These are phyloP conservation scores for Hyaloscypha finlandica DNA, from an alignment of 495 filamentous ascomycete genomes.

Conservation along the genomic window DNA sequence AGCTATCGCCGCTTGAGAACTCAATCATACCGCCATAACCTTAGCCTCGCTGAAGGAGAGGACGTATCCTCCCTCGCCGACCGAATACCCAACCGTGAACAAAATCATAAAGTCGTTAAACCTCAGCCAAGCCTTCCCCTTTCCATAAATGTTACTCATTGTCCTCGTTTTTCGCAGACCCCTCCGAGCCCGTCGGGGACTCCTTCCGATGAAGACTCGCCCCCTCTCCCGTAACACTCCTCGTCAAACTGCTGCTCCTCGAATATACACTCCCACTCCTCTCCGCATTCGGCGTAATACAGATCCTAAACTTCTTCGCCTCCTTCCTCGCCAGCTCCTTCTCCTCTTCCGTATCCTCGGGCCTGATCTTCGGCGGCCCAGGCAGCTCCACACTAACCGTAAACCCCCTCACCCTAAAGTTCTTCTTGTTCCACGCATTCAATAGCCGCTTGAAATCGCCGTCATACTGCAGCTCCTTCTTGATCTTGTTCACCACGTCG, in stretches of 20 bases:
- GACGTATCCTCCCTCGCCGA: neutral
- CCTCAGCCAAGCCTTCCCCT: neutral
- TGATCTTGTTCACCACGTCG: conserved; percentile 16
- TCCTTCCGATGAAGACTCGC: neutral
- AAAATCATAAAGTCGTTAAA: conserved; percentile 6
- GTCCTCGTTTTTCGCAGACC: neutral
- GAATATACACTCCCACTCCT: conserved; percentile 22
- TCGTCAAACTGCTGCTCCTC: conserved; percentile 25
- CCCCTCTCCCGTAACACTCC: conserved; percentile 19
- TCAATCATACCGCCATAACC: neutral
- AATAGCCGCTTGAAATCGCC: conserved; percentile 14
- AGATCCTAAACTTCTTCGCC: conserved; percentile 24
- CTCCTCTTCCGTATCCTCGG: conserved; percentile 9
- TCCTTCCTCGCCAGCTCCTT: conserved; percentile 14
- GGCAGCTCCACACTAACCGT: conserved; percentile 19
- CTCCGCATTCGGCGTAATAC: conserved; percentile 24
- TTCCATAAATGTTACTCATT: neutral
- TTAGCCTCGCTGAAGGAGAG: neutral
- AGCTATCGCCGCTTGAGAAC: neutral
- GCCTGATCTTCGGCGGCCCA: conserved; percentile 17
- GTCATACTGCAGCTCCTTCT: conserved; percentile 27
- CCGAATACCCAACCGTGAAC: neutral
- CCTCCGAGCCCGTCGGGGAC: neutral
- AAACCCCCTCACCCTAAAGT: conserved; percentile 23
- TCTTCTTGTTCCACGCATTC: conserved; percentile 23